Evolutionary conservation across 768 basidiomycete species (phyloP).

Genomic region (Scleroderma bovista): DNA sequence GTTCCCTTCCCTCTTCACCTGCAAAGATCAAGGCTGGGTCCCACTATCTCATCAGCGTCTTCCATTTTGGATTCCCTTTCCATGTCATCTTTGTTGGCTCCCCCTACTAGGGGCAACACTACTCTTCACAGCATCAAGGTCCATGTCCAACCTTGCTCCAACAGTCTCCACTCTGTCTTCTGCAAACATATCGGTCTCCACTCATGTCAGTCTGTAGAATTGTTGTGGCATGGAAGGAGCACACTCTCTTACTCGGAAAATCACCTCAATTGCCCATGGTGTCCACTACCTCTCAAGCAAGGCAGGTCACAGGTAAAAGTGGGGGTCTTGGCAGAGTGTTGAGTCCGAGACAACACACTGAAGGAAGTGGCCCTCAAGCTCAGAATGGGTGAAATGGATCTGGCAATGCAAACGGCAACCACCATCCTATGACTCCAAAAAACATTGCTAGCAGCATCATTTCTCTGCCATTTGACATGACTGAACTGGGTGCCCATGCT

Average conservation of each 20-base stretch:
- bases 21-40: slow-evolving; percentile 38
- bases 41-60: slow-evolving; percentile 19
- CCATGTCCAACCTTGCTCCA: slow-evolving; percentile 29
- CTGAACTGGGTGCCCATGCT: slow-evolving; percentile 39
- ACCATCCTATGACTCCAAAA: slow-evolving; percentile 20
- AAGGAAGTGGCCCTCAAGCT: slow-evolving; percentile 16
- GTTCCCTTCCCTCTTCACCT: slow-evolving; percentile 45
- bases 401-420: slow-evolving; percentile 8
- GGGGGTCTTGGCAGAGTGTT: slow-evolving; percentile 28
- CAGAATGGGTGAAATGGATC: slow-evolving; percentile 6
- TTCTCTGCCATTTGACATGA: slow-evolving; percentile 43
- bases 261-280: slow-evolving; percentile 32
- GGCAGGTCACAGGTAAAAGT: slow-evolving; percentile 4
- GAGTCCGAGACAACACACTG: slow-evolving; percentile 29
- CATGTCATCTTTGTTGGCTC: slow-evolving; percentile 44
- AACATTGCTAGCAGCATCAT: slow-evolving; percentile 30
- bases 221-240: slow-evolving; percentile 76
- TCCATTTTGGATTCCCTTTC: slow-evolving; percentile 19
- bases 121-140: slow-evolving; percentile 33
- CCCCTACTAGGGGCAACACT: slow-evolving; percentile 36
- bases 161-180: slow-evolving; percentile 55
- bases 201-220: slow-evolving; percentile 72
- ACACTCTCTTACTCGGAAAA: slow-evolving; percentile 44
- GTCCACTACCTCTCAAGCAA: slow-evolving; percentile 33
- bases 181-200: slow-evolving; percentile 63